Evolutionary conservation across 2,329 filamentous ascomycete genomes (phyloP).

Genomic region (Ciborinia camelliae): DNA sequence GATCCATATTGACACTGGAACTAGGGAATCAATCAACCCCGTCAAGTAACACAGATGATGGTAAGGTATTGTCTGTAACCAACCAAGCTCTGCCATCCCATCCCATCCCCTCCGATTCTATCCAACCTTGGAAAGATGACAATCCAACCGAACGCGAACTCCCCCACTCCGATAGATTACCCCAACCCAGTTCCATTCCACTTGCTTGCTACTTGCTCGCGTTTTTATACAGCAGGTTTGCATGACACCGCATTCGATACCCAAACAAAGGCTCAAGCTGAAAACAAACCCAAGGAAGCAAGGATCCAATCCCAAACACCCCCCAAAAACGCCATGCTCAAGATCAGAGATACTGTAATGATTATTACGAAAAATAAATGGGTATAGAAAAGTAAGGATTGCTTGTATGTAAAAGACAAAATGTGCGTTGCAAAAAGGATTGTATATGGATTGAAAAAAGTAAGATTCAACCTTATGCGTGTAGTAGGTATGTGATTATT

Average conservation of each 20-base stretch:
- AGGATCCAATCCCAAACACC: not conserved
- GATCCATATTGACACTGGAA: not conserved
- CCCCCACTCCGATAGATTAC: not conserved
- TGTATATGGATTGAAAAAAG: not conserved
- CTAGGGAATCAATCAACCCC: not conserved
- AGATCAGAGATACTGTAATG: not conserved
- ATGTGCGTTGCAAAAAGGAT: not conserved
- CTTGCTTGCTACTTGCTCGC: not conserved
- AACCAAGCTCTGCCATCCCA: not conserved
- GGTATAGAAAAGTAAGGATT: slow-evolving; percentile 10
- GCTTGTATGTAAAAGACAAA: not conserved
- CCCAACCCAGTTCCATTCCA: not conserved
- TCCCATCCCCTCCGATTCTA: not conserved
- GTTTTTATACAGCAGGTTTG: slow-evolving; percentile 1
- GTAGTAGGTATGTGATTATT: slow-evolving; percentile 12
- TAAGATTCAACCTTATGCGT: not conserved
- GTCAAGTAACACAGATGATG: not conserved
- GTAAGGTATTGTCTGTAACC: not conserved
- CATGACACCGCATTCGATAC: not conserved
- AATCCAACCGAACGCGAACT: not conserved
- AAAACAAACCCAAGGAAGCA: not conserved
- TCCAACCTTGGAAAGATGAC: not conserved
- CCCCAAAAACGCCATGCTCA: slow-evolving; percentile 3
- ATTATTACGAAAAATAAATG: not conserved
- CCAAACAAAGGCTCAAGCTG: slow-evolving; percentile 2